Evolutionary conservation across 306 rosid species (phyloP).

Genomic region (Heteromeles arbutifolia): DNA sequence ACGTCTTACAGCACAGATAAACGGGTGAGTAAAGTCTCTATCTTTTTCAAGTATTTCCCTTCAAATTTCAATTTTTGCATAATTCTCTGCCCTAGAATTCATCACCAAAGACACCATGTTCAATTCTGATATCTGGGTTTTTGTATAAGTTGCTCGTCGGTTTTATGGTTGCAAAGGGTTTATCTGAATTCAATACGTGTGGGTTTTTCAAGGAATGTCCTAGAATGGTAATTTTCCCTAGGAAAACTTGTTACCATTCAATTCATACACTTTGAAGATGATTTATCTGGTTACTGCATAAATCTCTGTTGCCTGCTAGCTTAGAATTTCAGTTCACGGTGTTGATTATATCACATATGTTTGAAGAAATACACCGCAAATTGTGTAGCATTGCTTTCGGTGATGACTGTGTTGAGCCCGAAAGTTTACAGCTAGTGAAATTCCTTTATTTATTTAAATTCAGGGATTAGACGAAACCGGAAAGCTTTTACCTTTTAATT

Average conservation of each 20-base stretch:
- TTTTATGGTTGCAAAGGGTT: not conserved
- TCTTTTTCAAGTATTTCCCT: not conserved
- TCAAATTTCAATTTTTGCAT: not conserved
- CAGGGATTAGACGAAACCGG: not conserved
- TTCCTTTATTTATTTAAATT: not conserved
- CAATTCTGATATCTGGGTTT: not conserved
- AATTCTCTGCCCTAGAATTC: not conserved
- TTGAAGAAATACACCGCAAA: not conserved
- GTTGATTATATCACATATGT: not conserved
- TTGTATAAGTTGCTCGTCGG: not conserved
- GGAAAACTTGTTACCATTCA: not conserved
- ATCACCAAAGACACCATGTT: not conserved
- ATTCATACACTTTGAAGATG: not conserved
- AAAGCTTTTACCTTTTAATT: not conserved
- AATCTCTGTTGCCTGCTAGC: not conserved
- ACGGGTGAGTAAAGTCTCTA: not conserved
- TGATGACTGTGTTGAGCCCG: not conserved
- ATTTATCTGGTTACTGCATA: not conserved
- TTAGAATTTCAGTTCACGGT: not conserved
- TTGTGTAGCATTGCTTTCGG: not conserved
- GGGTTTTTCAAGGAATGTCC: not conserved
- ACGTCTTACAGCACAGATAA: not conserved
- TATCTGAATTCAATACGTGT: not conserved
- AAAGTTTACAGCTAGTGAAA: not conserved
- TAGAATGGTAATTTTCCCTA: not conserved